Evolutionary conservation across 768 basidiomycete genomes (phyloP).

Genomic region (Pisolithus tinctorius): DNA sequence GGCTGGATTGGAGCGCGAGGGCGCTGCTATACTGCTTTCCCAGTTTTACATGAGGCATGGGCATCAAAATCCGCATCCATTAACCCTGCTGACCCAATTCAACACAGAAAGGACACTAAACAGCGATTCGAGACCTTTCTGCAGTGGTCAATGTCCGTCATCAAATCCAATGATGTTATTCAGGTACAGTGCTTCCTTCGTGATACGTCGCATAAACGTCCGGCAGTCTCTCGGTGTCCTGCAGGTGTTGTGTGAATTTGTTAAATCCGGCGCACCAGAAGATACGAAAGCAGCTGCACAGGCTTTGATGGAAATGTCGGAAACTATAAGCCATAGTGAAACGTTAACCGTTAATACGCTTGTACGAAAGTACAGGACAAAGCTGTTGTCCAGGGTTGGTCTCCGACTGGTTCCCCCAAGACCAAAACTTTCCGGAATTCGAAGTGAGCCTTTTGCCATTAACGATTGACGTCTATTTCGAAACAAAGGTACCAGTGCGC

Average conservation of each 20-base stretch:
- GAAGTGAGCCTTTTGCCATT: slow-evolving; percentile 30
- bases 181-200: slow-evolving; percentile 32
- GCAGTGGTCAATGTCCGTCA: slow-evolving; percentile 33
- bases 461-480: slow-evolving; percentile 15
- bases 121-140: slow-evolving; percentile 48
- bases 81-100: slow-evolving; percentile 7
- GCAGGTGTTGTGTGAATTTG: slow-evolving; percentile 63
- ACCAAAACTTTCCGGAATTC: slow-evolving; percentile 29
- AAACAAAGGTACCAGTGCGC: slow-evolving; percentile 21
- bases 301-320: slow-evolving; percentile 40
- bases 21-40: slow-evolving; percentile 74
- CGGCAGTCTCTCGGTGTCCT: slow-evolving; percentile 60
- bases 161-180: slow-evolving; percentile 41
- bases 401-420: slow-evolving; percentile 53
- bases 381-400: slow-evolving; percentile 61
- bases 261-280: slow-evolving; percentile 54
- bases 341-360: slow-evolving; percentile 50
- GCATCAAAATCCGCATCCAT: not conserved
- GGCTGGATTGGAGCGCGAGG: slow-evolving; percentile 82
- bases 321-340: slow-evolving; percentile 34
- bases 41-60: slow-evolving; percentile 73
- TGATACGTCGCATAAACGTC: slow-evolving; percentile 1
- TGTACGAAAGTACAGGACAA: slow-evolving; percentile 61
- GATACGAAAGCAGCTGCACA: slow-evolving; percentile 40
- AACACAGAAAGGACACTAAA: slow-evolving; percentile 51